These are phyloP conservation scores for Tinospora cordifolia DNA, from an alignment of 164 flowering plant species.

Conservation along the genomic window DNA sequence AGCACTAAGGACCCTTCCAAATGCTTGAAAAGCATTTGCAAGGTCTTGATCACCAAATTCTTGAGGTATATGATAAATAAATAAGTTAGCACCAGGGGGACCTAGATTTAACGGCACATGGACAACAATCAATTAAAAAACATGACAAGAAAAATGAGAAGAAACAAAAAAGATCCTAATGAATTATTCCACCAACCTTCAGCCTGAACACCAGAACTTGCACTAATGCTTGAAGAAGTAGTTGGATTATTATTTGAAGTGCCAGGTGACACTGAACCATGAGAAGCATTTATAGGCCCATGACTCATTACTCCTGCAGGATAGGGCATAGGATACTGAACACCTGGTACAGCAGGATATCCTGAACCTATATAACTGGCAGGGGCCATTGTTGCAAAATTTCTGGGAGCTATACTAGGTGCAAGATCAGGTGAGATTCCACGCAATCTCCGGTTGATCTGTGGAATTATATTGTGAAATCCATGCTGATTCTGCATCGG, in stretches of 20 bases:
- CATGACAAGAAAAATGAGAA: neutral
- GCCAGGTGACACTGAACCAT: slow-evolving; percentile 40
- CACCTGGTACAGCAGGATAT: slow-evolving; percentile 58
- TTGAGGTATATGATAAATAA: slow-evolving; percentile 98
- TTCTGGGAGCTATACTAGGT: slow-evolving; percentile 56
- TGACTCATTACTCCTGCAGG: slow-evolving; percentile 70
- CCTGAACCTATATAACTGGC: slow-evolving; percentile 59
- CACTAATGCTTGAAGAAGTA: slow-evolving; percentile 43
- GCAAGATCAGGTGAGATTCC: slow-evolving; percentile 51
- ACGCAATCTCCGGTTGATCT: slow-evolving; percentile 66
- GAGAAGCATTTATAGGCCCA: slow-evolving; percentile 53
- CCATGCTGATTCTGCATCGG: slow-evolving; percentile 74
- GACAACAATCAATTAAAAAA: slow-evolving; percentile 5
- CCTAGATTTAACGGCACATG: slow-evolving; percentile 38
- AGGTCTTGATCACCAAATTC: slow-evolving; percentile 94
- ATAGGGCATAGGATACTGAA: slow-evolving; percentile 73
- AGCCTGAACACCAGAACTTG: slow-evolving; percentile 63
- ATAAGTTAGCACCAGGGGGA: slow-evolving; percentile 96
- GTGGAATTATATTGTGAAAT: slow-evolving; percentile 59
- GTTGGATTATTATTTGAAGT: slow-evolving; percentile 36
- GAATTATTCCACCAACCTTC: slow-evolving; percentile 57
- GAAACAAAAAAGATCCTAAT: neutral
- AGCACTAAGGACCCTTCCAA: slow-evolving; percentile 88
- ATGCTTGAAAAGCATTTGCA: slow-evolving; percentile 71
- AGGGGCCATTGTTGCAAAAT: slow-evolving; percentile 50